phyloP scores from a whole-genome alignment of 768 basidiomycete genomes.

The Termitomyces sp. region DNA sequence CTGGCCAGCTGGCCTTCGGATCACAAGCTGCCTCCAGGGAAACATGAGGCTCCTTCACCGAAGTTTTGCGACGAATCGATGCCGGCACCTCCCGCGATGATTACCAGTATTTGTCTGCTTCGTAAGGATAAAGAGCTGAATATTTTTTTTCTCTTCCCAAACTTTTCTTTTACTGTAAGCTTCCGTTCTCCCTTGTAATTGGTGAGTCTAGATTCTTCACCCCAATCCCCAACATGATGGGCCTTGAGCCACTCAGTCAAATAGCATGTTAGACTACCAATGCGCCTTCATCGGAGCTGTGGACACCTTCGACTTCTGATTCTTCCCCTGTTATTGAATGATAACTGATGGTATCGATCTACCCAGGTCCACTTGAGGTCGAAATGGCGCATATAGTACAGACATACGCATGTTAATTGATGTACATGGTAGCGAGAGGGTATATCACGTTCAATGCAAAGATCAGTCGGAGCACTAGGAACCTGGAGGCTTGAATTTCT shows the following conservation, averaged over 20 bases:
- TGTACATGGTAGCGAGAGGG: neutral
- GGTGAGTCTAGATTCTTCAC: constrained; percentile 16
- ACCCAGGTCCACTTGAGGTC: constrained; percentile 1
- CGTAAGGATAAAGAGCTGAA: no score
- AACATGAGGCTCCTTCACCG: constrained; percentile 35
- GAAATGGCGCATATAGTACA: neutral
- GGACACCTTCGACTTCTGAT: constrained; percentile 36
- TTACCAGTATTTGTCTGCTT: constrained; percentile 8
- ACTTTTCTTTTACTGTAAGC: constrained; percentile 1
- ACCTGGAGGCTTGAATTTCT: constrained; percentile 65
- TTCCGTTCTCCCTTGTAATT: neutral
- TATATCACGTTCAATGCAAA: constrained; percentile 1
- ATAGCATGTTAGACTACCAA: constrained; percentile 55
- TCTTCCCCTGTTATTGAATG: neutral
- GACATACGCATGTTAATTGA: neutral
- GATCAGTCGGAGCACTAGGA: constrained; percentile 11
- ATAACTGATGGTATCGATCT: constrained; percentile 2
- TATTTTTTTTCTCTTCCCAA: neutral
- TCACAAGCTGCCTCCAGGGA: constrained; percentile 35
- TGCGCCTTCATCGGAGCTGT: constrained; percentile 33
- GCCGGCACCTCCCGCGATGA: constrained; percentile 1
- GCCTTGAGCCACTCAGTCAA: constrained; percentile 33
- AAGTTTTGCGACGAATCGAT: constrained; percentile 1
- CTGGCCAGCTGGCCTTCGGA: constrained; percentile 19
- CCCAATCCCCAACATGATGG: constrained; percentile 28